Conservation (phyloP, 208 protist genomes). For the Willaertia magna region DNA sequence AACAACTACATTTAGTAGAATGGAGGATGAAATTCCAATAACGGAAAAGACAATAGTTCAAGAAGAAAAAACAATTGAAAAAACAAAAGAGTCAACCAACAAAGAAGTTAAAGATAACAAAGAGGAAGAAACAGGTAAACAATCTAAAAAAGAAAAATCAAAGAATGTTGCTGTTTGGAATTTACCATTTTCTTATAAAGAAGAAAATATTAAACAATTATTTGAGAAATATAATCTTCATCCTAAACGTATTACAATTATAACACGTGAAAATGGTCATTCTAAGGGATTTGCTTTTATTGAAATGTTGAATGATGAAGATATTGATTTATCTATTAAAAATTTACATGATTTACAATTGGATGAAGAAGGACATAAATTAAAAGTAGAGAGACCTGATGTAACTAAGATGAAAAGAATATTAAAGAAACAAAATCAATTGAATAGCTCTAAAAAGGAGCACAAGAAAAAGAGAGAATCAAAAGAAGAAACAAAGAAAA, state of each 20-base stretch:
- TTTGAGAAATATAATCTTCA: background rate
- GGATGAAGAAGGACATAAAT: background rate
- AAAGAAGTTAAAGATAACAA: too few species aligned
- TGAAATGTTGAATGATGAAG: background rate
- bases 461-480: too few species aligned
- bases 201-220: background rate
- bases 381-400: background rate
- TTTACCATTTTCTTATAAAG: background rate
- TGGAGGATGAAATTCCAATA: too few species aligned
- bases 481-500: background rate
- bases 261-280: background rate
- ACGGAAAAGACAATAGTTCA: too few species aligned
- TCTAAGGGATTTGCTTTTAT: background rate
- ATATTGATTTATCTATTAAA: background rate
- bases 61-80: too few species aligned
- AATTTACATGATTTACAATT: background rate
- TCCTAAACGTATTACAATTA: background rate
- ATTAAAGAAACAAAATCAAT: background rate
- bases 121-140: background rate
- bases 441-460: background rate
- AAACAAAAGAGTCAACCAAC: too few species aligned
- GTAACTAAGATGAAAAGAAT: background rate
- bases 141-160: background rate
- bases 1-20: too few species aligned
- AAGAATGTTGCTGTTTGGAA: background rate